Evolutionary conservation across 805 yeast species (phyloP).

Genomic region (Clavispora carvajalis): DNA sequence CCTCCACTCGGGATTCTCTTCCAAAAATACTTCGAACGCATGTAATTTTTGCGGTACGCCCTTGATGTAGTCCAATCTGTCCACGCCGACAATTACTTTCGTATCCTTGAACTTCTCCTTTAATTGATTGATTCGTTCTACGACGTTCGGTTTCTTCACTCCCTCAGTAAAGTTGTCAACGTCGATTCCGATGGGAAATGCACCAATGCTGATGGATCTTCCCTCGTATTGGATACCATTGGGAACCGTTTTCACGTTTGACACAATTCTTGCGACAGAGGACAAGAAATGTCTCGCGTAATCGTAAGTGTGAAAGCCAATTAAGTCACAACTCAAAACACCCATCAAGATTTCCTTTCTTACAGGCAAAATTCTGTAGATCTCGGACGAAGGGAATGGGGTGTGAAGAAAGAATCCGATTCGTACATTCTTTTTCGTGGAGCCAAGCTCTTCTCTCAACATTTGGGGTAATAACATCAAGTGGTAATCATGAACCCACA

Average conservation of each 20-base stretch:
- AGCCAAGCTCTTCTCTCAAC: constrained; percentile 59
- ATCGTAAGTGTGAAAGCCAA: constrained; percentile 99
- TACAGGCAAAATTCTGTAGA: constrained; percentile 92
- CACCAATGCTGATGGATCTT: constrained; percentile 80
- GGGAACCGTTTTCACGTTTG: constrained; percentile 75
- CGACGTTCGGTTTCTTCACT: constrained; percentile 55
- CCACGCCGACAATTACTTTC: constrained; percentile 93
- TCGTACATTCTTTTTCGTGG: constrained; percentile 50
- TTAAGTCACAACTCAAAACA: constrained; percentile 85
- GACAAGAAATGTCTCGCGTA: constrained; percentile 94
- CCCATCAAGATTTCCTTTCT: constrained; percentile 89
- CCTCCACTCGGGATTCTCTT: constrained; percentile 96
- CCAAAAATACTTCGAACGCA: constrained; percentile 88
- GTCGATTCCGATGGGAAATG: constrained; percentile 98
- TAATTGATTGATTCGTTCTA: constrained; percentile 58
- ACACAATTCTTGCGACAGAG: constrained; percentile 75
- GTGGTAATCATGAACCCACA: constrained; percentile 99
- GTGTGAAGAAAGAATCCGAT: constrained; percentile 95
- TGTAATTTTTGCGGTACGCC: constrained; percentile 97
- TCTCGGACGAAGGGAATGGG: constrained; percentile 96
- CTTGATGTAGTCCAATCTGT: constrained; percentile 91
- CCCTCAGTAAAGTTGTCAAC: constrained; percentile 87
- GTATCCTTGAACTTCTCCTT: constrained; percentile 63
- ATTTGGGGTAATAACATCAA: constrained; percentile 90
- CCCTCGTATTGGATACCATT: constrained; percentile 81